Conservation (phyloP, 768 basidiomycete species). For the Asterophora lycoperdoides region DNA sequence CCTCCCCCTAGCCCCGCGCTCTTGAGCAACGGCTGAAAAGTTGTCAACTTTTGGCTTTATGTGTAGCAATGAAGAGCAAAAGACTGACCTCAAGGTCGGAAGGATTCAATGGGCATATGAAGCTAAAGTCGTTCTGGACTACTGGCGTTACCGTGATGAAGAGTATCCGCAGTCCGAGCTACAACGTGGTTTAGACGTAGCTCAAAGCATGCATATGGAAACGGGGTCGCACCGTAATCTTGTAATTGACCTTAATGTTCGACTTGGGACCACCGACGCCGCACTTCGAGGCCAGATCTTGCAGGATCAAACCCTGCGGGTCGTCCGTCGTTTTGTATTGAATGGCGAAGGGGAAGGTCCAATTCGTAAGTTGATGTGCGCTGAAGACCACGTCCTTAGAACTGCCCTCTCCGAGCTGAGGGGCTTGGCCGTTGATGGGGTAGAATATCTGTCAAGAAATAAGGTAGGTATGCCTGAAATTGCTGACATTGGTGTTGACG, state of each 20-base stretch:
- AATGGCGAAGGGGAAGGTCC: constrained; percentile 74
- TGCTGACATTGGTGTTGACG: not conserved
- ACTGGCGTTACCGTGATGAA: constrained; percentile 63
- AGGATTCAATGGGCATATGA: constrained; percentile 57
- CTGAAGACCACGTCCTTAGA: constrained; percentile 43
- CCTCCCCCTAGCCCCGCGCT: constrained; percentile 6
- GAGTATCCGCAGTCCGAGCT: constrained; percentile 67
- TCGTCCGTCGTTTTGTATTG: constrained; percentile 53
- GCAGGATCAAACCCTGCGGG: constrained; percentile 50
- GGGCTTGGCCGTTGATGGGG: constrained; percentile 55
- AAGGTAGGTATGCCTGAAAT: not conserved
- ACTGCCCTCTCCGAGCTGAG: constrained; percentile 61
- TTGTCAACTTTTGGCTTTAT: not conserved
- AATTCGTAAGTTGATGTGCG: constrained; percentile 53
- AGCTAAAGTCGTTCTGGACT: constrained; percentile 55
- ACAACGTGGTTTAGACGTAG: not conserved
- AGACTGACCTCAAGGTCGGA: constrained; percentile 25
- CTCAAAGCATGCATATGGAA: not conserved
- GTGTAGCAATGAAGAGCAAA: not conserved
- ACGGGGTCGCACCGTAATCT: constrained; percentile 51
- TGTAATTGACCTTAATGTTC: constrained; percentile 59
- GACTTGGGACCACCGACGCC: constrained; percentile 41
- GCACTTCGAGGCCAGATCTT: constrained; percentile 61
- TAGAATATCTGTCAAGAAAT: constrained; percentile 54
- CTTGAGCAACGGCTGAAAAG: constrained; percentile 12